phyloP scores from a whole-genome alignment of 495 filamentous ascomycete species.

The Podospora fimiseda region DNA sequence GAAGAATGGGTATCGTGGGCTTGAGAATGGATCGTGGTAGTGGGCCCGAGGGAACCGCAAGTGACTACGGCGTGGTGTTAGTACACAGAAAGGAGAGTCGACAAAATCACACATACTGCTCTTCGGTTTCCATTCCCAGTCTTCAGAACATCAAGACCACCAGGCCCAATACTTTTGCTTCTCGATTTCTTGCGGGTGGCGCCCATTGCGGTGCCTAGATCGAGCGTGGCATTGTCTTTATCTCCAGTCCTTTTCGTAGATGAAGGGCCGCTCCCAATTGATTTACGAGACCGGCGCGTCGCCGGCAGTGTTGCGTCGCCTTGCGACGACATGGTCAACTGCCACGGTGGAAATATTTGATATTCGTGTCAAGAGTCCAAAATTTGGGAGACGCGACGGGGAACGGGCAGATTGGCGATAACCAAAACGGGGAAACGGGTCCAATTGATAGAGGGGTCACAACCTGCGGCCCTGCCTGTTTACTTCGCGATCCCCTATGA shows the following conservation, averaged over 20 bases:
- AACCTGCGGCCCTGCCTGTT: neutral
- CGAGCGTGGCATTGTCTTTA: conserved; percentile 68
- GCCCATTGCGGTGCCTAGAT: conserved; percentile 42
- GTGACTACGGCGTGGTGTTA: conserved; percentile 33
- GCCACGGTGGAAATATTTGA: neutral
- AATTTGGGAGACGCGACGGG: conserved; percentile 9
- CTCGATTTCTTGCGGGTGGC: conserved; percentile 65
- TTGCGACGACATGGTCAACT: conserved; percentile 37
- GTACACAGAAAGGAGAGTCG: conserved; percentile 14
- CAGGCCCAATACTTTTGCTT: conserved; percentile 92
- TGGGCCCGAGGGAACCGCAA: conserved; percentile 38
- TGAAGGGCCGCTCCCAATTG: conserved; percentile 64
- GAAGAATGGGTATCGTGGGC: conserved; percentile 63
- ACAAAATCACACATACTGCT: conserved; percentile 68
- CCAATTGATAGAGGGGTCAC: conserved; percentile 1
- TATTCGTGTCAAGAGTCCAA: neutral
- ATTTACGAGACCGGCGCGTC: conserved; percentile 66
- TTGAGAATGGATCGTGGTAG: conserved; percentile 76
- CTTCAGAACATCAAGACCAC: conserved; percentile 76
- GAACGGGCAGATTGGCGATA: too few relatives aligned
- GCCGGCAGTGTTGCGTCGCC: conserved; percentile 43
- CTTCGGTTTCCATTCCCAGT: conserved; percentile 72
- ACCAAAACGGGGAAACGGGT: too few relatives aligned
- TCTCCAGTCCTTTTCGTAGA: conserved; percentile 43
- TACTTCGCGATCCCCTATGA: neutral